phyloP scores from a whole-genome alignment of 371 early-diverging fungal species.

The Umbelopsis sp. region DNA sequence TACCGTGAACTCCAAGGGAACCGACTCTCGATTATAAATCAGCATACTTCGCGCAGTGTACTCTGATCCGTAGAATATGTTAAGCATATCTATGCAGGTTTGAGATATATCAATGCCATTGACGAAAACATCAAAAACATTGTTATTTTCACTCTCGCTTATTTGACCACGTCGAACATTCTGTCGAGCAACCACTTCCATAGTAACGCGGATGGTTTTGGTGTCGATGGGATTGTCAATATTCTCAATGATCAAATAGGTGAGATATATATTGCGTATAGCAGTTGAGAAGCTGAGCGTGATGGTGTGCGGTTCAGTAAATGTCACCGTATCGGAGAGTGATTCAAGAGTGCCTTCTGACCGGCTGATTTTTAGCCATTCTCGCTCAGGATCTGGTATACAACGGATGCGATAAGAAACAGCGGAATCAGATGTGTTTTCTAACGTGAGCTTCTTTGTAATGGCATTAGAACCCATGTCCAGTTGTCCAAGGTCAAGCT shows the following conservation, averaged over 20 bases:
- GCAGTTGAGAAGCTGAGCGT: constrained; percentile 56
- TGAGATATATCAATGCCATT: constrained; percentile 56
- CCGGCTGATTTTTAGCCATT: constrained; percentile 67
- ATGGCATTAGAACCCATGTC: constrained; percentile 57
- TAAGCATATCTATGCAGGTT: constrained; percentile 61
- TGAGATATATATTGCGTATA: constrained; percentile 62
- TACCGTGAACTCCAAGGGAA: constrained; percentile 70
- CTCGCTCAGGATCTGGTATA: constrained; percentile 49
- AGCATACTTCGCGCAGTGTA: constrained; percentile 68
- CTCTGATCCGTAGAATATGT: constrained; percentile 66
- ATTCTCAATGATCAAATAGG: constrained; percentile 72
- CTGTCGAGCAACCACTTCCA: constrained; percentile 73
- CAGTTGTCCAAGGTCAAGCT: constrained; percentile 76
- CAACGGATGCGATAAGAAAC: constrained; percentile 62
- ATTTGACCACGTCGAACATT: constrained; percentile 50
- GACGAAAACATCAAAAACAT: constrained; percentile 70
- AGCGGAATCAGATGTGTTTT: constrained; percentile 48
- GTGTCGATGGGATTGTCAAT: constrained; percentile 68
- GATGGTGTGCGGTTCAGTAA: constrained; percentile 46
- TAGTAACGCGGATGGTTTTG: constrained; percentile 63
- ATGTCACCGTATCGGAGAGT: constrained; percentile 23
- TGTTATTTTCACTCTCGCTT: constrained; percentile 37
- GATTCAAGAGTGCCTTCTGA: constrained; percentile 67
- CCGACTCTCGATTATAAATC: constrained; percentile 67
- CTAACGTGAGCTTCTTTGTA: constrained; percentile 60